Conservation (phyloP, 352 stramenopile species). For the Globisporangium nodosum region DNA sequence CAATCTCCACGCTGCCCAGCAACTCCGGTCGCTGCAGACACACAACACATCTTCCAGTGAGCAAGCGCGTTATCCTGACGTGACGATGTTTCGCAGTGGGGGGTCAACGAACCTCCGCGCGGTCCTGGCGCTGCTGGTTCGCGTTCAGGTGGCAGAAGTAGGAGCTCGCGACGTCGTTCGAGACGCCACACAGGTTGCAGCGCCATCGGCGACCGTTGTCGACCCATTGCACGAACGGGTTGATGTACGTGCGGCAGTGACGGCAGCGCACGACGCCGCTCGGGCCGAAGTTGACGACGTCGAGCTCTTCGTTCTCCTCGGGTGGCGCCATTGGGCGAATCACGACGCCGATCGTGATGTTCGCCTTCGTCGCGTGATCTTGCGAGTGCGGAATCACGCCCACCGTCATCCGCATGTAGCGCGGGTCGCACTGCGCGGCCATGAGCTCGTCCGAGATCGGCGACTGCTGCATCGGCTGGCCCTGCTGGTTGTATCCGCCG, state of each 20-base stretch:
- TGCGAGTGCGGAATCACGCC: conserved; percentile 71
- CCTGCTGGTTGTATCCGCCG: conserved; percentile 42
- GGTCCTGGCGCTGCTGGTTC: conserved; percentile 92
- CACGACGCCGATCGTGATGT: conserved; percentile 81
- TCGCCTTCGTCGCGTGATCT: conserved; percentile 78
- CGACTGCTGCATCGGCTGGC: conserved; percentile 41
- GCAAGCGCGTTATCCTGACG: neutral
- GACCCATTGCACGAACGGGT: conserved; percentile 88
- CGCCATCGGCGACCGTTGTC: conserved; percentile 83
- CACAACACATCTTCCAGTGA: conserved; percentile 3
- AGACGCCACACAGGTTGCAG: conserved; percentile 87
- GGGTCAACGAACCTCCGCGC: conserved; percentile 87
- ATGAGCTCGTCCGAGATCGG: conserved; percentile 64
- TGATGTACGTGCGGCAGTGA: conserved; percentile 89
- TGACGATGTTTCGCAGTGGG: conserved; percentile 30
- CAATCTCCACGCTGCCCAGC: conserved; percentile 77
- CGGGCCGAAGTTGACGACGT: conserved; percentile 86
- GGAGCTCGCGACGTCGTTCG: conserved; percentile 88
- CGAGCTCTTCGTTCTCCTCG: conserved; percentile 56
- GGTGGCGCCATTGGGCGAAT: conserved; percentile 75
- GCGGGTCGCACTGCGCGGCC: conserved; percentile 64
- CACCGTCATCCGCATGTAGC: conserved; percentile 83
- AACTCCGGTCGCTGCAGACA: conserved; percentile 64
- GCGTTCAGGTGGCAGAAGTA: conserved; percentile 98
- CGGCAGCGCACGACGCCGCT: conserved; percentile 81